Conservation (phyloP, 2,329 filamentous ascomycete genomes). For the Emericellopsis atlantica region DNA sequence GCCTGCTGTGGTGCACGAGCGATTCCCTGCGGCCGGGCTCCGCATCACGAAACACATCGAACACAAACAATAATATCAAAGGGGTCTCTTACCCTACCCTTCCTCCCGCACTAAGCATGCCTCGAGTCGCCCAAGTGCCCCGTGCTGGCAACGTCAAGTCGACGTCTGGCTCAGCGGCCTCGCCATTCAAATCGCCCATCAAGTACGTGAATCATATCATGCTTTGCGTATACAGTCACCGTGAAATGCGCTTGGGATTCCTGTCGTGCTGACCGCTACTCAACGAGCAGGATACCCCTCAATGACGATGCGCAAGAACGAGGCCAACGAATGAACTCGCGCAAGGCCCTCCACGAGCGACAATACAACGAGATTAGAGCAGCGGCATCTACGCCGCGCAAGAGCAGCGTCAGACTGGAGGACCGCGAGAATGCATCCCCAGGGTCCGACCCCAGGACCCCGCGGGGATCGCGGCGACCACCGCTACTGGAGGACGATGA, state of each 20-base stretch:
- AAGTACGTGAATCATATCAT: slow-evolving; percentile 31
- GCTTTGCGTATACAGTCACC: background rate
- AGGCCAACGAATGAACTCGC: slow-evolving; percentile 72
- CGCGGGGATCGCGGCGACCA: slow-evolving; percentile 22
- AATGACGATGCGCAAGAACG: slow-evolving; percentile 95
- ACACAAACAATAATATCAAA: background rate
- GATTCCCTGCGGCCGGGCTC: background rate
- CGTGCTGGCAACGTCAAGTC: slow-evolving; percentile 34
- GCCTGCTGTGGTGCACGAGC: too few relatives aligned
- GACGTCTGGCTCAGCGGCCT: slow-evolving; percentile 32
- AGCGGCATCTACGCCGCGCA: slow-evolving; percentile 52
- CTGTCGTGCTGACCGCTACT: background rate
- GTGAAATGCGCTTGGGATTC: background rate
- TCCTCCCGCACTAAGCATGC: slow-evolving; percentile 24
- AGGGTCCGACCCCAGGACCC: slow-evolving; percentile 41
- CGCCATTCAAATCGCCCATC: slow-evolving; percentile 43
- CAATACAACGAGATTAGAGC: slow-evolving; percentile 84
- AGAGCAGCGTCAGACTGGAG: slow-evolving; percentile 44
- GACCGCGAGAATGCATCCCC: slow-evolving; percentile 45
- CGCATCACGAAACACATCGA: slow-evolving; percentile 2
- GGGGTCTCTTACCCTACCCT: background rate
- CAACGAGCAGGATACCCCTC: slow-evolving; percentile 63
- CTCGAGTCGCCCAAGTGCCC: slow-evolving; percentile 43
- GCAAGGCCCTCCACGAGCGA: slow-evolving; percentile 77
- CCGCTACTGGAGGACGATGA: slow-evolving; percentile 37